These are phyloP conservation scores for Fusarium newnesense DNA, from an alignment of 2,329 filamentous ascomycete species.

Conservation along the genomic window DNA sequence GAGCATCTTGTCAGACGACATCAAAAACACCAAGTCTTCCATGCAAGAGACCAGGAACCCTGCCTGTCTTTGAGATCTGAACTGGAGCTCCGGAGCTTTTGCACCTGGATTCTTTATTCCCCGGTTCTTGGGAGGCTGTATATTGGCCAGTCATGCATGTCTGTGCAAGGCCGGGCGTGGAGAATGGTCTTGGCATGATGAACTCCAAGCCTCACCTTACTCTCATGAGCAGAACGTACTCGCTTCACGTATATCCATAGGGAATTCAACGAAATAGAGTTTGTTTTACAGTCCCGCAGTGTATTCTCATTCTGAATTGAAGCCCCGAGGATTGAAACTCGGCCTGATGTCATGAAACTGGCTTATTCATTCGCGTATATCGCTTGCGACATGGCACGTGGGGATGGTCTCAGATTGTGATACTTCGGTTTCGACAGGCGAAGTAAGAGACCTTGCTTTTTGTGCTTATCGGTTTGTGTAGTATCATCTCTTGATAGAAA, in stretches of 20 bases:
- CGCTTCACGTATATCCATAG: background rate
- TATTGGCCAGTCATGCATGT: background rate
- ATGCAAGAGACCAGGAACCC: background rate
- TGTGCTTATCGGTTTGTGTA: background rate
- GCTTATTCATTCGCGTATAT: background rate
- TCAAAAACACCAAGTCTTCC: background rate
- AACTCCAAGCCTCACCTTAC: background rate
- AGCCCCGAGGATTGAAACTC: background rate
- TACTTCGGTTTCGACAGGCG: background rate
- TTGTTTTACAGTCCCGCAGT: background rate
- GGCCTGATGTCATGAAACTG: background rate
- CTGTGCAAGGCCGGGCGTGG: constrained; percentile 5
- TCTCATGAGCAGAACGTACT: background rate
- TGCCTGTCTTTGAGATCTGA: background rate
- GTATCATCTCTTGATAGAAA: background rate
- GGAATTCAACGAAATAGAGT: background rate
- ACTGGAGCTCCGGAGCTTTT: constrained; percentile 12
- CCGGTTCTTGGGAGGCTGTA: background rate
- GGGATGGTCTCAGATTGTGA: background rate
- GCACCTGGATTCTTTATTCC: background rate
- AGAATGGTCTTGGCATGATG: constrained; percentile 22
- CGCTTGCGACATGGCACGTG: background rate
- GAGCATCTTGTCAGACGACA: background rate
- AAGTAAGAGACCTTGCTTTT: background rate
- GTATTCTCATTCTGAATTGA: background rate